These are phyloP conservation scores for Fragilaria crotonensis DNA, from an alignment of 108 stramenopile species.

Conservation along the genomic window DNA sequence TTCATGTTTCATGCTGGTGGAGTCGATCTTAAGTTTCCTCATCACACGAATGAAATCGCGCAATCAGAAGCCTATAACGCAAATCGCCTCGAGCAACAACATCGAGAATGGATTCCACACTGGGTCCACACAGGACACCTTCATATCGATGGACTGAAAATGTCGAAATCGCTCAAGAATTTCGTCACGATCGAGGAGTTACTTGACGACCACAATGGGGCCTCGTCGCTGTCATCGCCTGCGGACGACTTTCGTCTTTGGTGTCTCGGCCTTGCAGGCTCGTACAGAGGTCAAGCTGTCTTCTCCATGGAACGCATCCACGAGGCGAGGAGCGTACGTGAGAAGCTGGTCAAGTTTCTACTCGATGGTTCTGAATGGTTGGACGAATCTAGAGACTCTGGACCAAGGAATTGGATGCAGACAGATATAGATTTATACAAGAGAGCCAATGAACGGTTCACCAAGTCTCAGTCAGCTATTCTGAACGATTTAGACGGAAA, in stretches of 20 bases:
- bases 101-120: conserved; percentile 88
- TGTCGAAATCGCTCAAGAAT: conserved; percentile 98
- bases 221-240: conserved; percentile 29
- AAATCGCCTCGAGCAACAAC: not conserved
- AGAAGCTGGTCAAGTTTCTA: conserved; percentile 54
- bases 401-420: conserved; percentile 34
- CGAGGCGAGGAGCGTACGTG: conserved; percentile 46
- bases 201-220: conserved; percentile 13
- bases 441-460: conserved; percentile 3
- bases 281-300: conserved; percentile 70
- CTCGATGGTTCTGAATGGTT: conserved; percentile 56
- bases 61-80: conserved; percentile 72
- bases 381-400: conserved; percentile 6
- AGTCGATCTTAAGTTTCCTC: conserved; percentile 96
- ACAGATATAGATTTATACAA: conserved; percentile 37
- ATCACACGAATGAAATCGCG: conserved; percentile 99
- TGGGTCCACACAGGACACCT: conserved; percentile 98
- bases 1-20: conserved; percentile 89
- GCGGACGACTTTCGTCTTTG: conserved; percentile 85
- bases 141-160: conserved; percentile 95
- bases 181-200: conserved; percentile 87
- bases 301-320: conserved; percentile 51
- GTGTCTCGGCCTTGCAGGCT: conserved; percentile 76
- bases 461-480: conserved; percentile 24
- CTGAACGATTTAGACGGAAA: conserved; percentile 63